Base-by-base conservation (phyloP, 805 yeast genomes). In the Zygosaccharomyces bisporus region DNA sequence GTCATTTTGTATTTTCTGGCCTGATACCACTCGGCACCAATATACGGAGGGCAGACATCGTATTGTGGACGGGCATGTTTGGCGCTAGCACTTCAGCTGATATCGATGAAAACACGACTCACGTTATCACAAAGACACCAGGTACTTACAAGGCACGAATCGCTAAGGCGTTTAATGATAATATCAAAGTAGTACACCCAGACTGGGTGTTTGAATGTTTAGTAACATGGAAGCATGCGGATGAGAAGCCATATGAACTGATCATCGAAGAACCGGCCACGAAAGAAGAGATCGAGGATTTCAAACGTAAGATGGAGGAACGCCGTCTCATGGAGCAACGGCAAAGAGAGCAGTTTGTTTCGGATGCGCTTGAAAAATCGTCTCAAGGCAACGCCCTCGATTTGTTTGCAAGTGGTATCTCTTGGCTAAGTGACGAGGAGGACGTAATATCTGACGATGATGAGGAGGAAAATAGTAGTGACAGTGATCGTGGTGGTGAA, bases 171-270 rank as follows among this genome's bases (percentile, higher is more conserved):
- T 67, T 73, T n/a, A 68, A 79, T 32, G 81, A 82, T 1, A 61
- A 69, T 14, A 83, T 83, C 27, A 80, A 83, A 54, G 75, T 91
- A n/a, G 95, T 91, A 14, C 83, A 81, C 56, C 90, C 95, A 2
- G 93, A 86, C 56, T 91, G 99, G 99, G 66, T 91, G 2, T 90
- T 90, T 67, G 81, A 83, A 29, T 86, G 96, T 63, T 71, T 91
- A 52, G 80, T 89, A 6, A 67, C 74, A 19, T 91, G 98, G 98
- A 70, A 71, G 44, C 75, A 74, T 36, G 81, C 81, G 0, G 79
- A 81, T 13, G 93, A 83, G 51, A 69, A 61, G 2, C 78, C 75
- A 3, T 90, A 72, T 58, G 61, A 71, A 32, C 69, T 89, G 14
- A 66, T 73, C 4, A 75, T 77, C n/a, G 72, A 71, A 4, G 72